Evolutionary conservation across 1,284 basidiomycete species (phyloP).

Genomic region (Malassezia dermatis): DNA sequence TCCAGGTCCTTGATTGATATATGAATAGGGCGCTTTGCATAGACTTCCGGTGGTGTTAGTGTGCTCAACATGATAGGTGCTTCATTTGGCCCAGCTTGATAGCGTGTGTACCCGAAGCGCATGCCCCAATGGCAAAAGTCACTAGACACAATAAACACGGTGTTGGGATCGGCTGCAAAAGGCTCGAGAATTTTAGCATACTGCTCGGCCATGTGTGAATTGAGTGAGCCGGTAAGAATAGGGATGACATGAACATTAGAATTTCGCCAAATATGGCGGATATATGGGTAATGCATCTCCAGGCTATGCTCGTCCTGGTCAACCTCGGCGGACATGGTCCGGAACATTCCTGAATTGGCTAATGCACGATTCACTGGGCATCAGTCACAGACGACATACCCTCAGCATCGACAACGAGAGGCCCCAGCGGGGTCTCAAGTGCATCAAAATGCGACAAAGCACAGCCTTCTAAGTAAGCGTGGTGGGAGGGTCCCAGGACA

Average conservation of each 20-base stretch:
- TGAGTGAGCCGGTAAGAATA: conserved; percentile 77
- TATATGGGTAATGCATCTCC: conserved; percentile 93
- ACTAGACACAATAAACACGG: conserved; percentile 79
- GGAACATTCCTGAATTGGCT: conserved; percentile 61
- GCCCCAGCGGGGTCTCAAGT: conserved; percentile 79
- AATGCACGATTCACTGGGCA: conserved; percentile 61
- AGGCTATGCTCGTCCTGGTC: conserved; percentile 95
- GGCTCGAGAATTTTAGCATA: conserved; percentile 68
- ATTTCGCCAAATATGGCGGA: conserved; percentile 73
- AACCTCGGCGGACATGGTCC: conserved; percentile 57
- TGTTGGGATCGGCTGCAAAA: conserved; percentile 65
- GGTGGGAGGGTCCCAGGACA: conserved; percentile 89
- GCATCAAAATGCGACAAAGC: conserved; percentile 65
- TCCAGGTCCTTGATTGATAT: conserved; percentile 66
- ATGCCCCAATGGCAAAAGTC: conserved; percentile 98
- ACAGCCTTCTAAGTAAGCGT: conserved; percentile 75
- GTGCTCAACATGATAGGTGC: conserved; percentile 29
- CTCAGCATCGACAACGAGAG: conserved; percentile 64
- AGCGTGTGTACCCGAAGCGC: conserved; percentile 80
- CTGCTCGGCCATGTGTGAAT: conserved; percentile 50
- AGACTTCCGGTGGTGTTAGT: conserved; percentile 4
- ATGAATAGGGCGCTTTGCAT: conserved; percentile 32
- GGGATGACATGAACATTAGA: conserved; percentile 72
- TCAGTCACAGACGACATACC: conserved; percentile 53
- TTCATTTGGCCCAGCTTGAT: conserved; percentile 59